Evolutionary conservation across 768 basidiomycete species (phyloP).

Genomic region (Hygrophoropsis aurantiaca): DNA sequence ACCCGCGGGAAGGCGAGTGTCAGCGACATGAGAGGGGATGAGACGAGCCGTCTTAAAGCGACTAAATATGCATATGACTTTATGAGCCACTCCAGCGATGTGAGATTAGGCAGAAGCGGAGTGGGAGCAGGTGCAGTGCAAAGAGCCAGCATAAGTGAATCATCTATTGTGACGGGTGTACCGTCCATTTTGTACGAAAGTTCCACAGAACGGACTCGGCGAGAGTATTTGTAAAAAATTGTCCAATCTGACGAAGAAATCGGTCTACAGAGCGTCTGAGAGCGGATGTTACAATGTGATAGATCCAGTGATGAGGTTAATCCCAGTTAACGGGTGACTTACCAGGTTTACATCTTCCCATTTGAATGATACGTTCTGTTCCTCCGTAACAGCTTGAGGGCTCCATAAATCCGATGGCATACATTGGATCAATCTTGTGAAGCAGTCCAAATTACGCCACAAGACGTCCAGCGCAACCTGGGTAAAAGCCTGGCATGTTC

Average conservation of each 20-base stretch:
- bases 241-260: constrained; percentile 28
- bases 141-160: no score
- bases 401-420: constrained; percentile 30
- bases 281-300: no score
- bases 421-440: constrained; percentile 18
- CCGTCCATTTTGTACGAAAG: constrained; percentile 22
- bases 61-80: constrained; percentile 12
- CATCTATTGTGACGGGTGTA: no score
- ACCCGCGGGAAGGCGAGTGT: no score
- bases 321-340: no score
- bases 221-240: constrained; percentile 24
- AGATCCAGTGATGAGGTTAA: no score
- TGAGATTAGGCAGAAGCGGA: constrained; percentile 22
- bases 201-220: constrained; percentile 15
- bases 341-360: no score
- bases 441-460: constrained; percentile 20
- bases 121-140: constrained; percentile 19
- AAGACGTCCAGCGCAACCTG: constrained; percentile 21
- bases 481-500: constrained; percentile 23
- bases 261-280: constrained; percentile 21
- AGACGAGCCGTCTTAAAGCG: constrained; percentile 18
- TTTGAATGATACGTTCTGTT: no score
- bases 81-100: constrained; percentile 17
- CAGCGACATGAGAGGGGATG: constrained; percentile 10
- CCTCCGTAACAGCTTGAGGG: no score